phyloP scores from a whole-genome alignment of 768 basidiomycete species.

The Podaxis carcinomalis region DNA sequence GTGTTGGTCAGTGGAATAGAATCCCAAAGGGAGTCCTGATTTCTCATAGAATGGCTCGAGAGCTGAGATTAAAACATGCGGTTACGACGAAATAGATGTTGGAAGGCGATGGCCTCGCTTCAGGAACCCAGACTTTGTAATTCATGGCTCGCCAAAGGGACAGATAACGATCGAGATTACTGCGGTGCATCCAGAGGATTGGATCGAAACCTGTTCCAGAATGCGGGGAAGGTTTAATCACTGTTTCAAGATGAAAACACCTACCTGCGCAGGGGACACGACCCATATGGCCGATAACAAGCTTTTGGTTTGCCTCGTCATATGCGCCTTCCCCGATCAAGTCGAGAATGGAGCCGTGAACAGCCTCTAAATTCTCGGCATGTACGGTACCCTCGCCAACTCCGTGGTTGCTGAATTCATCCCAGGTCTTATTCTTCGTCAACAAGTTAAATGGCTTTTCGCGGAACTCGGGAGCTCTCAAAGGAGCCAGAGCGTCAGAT shows the following conservation, averaged over 20 bases:
- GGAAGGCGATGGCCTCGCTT: slow-evolving; percentile 20
- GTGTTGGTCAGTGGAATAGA: slow-evolving; percentile 28
- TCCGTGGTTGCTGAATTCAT: slow-evolving; percentile 43
- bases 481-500: neutral
- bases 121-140: slow-evolving; percentile 33
- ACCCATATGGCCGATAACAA: slow-evolving; percentile 33
- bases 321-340: slow-evolving; percentile 19
- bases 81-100: neutral
- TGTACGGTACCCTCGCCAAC: slow-evolving; percentile 26
- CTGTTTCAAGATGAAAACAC: neutral
- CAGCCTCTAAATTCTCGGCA: slow-evolving; percentile 44
- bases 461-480: slow-evolving; percentile 22
- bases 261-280: slow-evolving; percentile 37
- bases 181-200: slow-evolving; percentile 51
- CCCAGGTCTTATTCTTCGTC: slow-evolving; percentile 33
- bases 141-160: slow-evolving; percentile 50
- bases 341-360: slow-evolving; percentile 47
- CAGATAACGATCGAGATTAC: slow-evolving; percentile 49
- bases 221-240: too few relatives aligned
- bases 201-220: slow-evolving; percentile 39
- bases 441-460: slow-evolving; percentile 34
- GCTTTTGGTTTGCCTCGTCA: too few relatives aligned
- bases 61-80: slow-evolving; percentile 19
- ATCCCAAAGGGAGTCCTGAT: slow-evolving; percentile 33
- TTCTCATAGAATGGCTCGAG: slow-evolving; percentile 46